Percentiles rank a stretch among this genome's conserved stretches.
phyloP scores from a whole-genome alignment of 2,329 filamentous ascomycete species.

The Alternaria gaisen region DNA sequence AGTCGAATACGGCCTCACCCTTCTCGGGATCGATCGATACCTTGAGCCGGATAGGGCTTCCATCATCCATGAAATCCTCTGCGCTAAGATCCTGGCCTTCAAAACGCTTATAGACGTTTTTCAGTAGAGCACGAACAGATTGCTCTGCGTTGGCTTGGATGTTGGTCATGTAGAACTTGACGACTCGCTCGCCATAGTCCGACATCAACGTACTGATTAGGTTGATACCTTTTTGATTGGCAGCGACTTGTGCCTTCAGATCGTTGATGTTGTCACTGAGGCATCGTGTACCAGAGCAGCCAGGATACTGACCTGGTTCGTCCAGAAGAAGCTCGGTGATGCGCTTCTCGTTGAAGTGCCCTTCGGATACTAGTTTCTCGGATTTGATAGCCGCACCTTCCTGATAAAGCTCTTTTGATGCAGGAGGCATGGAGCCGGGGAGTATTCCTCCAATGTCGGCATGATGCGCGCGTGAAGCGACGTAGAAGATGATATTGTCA shows the following conservation, averaged over 20 bases:
- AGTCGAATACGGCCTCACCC: conserved; percentile 81
- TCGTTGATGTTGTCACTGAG: conserved; percentile 86
- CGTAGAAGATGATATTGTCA: conserved; percentile 81
- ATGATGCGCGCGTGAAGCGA: conserved; percentile 81
- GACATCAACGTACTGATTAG: conserved; percentile 77
- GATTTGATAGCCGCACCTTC: conserved; percentile 66
- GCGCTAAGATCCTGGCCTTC: conserved; percentile 76
- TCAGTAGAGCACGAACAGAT: conserved; percentile 77
- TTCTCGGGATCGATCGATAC: conserved; percentile 77
- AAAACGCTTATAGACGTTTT: conserved; percentile 73
- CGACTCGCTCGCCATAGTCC: conserved; percentile 79
- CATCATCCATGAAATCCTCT: conserved; percentile 87
- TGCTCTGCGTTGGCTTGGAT: conserved; percentile 84
- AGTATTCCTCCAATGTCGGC: conserved; percentile 86
- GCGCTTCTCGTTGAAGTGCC: conserved; percentile 79
- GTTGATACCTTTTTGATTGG: conserved; percentile 85
- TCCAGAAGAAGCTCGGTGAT: conserved; percentile 76
- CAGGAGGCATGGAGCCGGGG: conserved; percentile 83
- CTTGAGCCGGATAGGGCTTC: conserved; percentile 77
- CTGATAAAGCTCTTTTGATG: conserved; percentile 68
- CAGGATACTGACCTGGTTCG: conserved; percentile 77
- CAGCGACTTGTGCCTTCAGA: conserved; percentile 85
- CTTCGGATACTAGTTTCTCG: conserved; percentile 76
- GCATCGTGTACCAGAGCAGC: conserved; percentile 80
- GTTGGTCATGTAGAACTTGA: conserved; percentile 83